A percentile compares a stretch with the other conserved stretches of the same genome.
Evolutionary conservation across 345 rosid genomes (phyloP).

Genomic region (Geranium rotundifolium): DNA sequence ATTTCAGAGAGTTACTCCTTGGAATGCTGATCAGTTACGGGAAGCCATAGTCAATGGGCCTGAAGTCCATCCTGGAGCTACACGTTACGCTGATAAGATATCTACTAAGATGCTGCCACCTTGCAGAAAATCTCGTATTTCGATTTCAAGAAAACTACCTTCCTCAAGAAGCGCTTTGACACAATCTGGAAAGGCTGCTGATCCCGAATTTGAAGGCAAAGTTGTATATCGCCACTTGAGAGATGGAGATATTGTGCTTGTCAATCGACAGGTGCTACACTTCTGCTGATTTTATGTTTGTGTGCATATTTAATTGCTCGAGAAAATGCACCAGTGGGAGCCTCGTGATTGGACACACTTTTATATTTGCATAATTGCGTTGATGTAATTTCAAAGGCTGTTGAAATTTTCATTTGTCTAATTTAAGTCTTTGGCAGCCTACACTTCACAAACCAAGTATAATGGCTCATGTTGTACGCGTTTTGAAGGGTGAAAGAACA

Average conservation of each 20-base stretch:
- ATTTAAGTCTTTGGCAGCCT: conserved; percentile 49
- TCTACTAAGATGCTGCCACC: conserved; percentile 42
- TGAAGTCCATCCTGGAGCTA: conserved; percentile 84
- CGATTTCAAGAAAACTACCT: conserved; percentile 62
- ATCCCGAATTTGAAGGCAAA: conserved; percentile 66
- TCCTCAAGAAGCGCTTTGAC: conserved; percentile 63
- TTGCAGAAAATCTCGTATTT: conserved; percentile 39
- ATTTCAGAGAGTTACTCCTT: conserved; percentile 78
- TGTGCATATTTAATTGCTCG: too few relatives aligned
- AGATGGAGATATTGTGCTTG: conserved; percentile 94
- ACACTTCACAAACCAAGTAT: conserved; percentile 96
- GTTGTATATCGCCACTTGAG: conserved; percentile 72
- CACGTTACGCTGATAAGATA: conserved; percentile 65
- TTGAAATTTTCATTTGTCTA: conserved; percentile 8
- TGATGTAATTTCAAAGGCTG: neutral
- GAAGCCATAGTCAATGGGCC: conserved; percentile 78
- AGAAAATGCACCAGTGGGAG: too few relatives aligned
- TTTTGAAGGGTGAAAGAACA: conserved; percentile 85
- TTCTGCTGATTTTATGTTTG: neutral
- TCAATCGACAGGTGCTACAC: conserved; percentile 73
- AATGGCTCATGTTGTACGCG: conserved; percentile 95
- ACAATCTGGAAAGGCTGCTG: conserved; percentile 49
- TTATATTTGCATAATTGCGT: neutral
- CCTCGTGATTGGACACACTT: too few relatives aligned
- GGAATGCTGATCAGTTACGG: conserved; percentile 66